Base-by-base conservation (phyloP, 345 rosid species). In the Iberis pinnata region DNA sequence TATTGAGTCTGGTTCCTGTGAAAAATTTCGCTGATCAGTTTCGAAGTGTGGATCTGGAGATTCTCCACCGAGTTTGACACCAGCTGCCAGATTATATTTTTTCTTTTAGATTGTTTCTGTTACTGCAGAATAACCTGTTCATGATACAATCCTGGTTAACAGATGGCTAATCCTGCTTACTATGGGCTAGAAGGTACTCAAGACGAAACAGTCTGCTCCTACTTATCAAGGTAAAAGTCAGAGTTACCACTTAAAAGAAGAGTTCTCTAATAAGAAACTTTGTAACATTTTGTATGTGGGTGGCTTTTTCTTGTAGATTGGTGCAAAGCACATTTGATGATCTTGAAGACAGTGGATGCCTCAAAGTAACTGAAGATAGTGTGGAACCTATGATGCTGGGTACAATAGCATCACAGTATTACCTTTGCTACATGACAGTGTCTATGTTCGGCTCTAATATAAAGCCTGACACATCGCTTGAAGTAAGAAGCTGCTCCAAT, bases 361-460 rank as follows among this genome's bases (percentile, higher is more conserved):
- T 90, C 59, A 87, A 80, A 73, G 80, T 77, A 46, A 70, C 72
- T 60, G 96, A 87, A 58, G 78, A 84, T 29, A 68, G 39, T 58
- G 98, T 87, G 48, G 95, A 80, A 73, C 75, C 88, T 35, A 79
- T 65, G 77, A 77, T 90, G 89, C 68, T 90, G 83, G 98, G 98
- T 56, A 78, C 81, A 43, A 77, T 87, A 64, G 98, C 98, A 43
- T 87, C 98, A 53, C 98, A 90, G 56, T 87, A 84, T 70, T 90
- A 90, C 76, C 96, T 87, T 63, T 75, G 88, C 80, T 90, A 79
- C 81, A 60, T 70, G 88, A 87, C 98, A 20, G 86, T 87, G 18
- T 84, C 98, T 22, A 90, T 90, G 96, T 90, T 90, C 75, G 98
- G 96, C 18, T 82, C 98, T 63, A 90, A 90, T 57, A 87, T 90